Conservation (phyloP, 2,329 filamentous ascomycete genomes). For the Aphanoascus verrucosus region DNA sequence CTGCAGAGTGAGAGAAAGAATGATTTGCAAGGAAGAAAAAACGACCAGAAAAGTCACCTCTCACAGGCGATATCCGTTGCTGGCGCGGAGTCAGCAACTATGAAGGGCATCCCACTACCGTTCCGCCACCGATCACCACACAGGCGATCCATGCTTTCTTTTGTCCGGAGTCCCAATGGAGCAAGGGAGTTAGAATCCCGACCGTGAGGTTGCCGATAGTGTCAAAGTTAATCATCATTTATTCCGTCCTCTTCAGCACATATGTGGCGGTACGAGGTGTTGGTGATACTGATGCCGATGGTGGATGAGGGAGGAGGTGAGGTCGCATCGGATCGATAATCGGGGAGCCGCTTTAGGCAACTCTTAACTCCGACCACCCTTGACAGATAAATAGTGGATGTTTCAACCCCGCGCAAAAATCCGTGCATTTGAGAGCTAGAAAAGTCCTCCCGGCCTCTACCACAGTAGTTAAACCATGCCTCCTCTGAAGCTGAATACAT, state of each 20-base stretch:
- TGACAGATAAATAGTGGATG: no score
- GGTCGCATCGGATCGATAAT: conserved; percentile 5
- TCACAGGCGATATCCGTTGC: background rate
- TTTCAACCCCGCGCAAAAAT: no score
- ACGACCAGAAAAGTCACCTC: background rate
- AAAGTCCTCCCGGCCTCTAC: no score
- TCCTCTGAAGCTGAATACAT: no score
- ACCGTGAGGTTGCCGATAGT: background rate
- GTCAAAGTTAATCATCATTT: conserved; percentile 4
- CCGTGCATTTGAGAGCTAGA: no score
- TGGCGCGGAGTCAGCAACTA: background rate
- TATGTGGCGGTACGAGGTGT: background rate
- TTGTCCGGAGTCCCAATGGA: conserved; percentile 9
- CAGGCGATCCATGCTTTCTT: conserved; percentile 8
- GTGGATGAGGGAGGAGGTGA: background rate
- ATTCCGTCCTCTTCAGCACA: background rate
- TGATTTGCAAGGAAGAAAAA: background rate
- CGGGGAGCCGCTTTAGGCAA: background rate
- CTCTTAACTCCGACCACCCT: no score
- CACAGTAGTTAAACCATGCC: no score
- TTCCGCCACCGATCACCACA: conserved; percentile 6
- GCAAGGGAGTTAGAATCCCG: conserved; percentile 2
- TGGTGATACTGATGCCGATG: background rate
- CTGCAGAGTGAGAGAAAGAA: background rate
- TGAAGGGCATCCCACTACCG: background rate